A percentile compares a stretch with the other conserved stretches of the same genome.
phyloP scores from a whole-genome alignment of 176 grass and related monocot species.

The Cenchrus americanus region DNA sequence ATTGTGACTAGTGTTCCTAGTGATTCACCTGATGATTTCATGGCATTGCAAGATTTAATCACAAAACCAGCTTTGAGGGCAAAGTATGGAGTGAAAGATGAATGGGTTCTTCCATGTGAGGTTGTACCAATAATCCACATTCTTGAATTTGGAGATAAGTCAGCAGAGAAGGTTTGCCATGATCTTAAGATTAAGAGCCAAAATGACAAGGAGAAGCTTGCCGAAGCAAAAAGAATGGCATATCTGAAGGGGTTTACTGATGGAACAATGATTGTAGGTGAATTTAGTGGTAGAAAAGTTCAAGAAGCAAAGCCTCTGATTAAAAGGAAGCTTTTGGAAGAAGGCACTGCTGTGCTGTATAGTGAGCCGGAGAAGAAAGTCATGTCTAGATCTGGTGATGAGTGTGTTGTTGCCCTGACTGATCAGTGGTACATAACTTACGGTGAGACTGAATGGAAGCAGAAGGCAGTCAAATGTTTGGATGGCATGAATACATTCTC shows the following conservation, averaged over 20 bases:
- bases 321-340: slow-evolving; percentile 58
- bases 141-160: slow-evolving; percentile 65
- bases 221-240: slow-evolving; percentile 68
- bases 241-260: slow-evolving; percentile 75
- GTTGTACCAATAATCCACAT: slow-evolving; percentile 75
- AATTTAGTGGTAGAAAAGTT: slow-evolving; percentile 66
- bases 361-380: slow-evolving; percentile 78
- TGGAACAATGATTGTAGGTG: slow-evolving; percentile 73
- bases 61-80: slow-evolving; percentile 59
- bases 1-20: slow-evolving; percentile 69
- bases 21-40: slow-evolving; percentile 78
- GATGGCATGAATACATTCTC: slow-evolving; percentile 65
- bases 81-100: slow-evolving; percentile 67
- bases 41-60: slow-evolving; percentile 63
- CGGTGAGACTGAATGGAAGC: slow-evolving; percentile 77
- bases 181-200: slow-evolving; percentile 75
- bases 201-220: slow-evolving; percentile 78
- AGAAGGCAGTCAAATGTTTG: slow-evolving; percentile 62
- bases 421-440: slow-evolving; percentile 84
- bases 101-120: slow-evolving; percentile 67
- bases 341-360: slow-evolving; percentile 54
- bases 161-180: slow-evolving; percentile 63
- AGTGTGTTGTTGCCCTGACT: slow-evolving; percentile 77
- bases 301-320: slow-evolving; percentile 79
- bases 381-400: slow-evolving; percentile 73